A percentile compares a stretch with the other conserved stretches of the same genome.
phyloP scores from a whole-genome alignment of 2,329 filamentous ascomycete species.

The Balansia obtecta region DNA sequence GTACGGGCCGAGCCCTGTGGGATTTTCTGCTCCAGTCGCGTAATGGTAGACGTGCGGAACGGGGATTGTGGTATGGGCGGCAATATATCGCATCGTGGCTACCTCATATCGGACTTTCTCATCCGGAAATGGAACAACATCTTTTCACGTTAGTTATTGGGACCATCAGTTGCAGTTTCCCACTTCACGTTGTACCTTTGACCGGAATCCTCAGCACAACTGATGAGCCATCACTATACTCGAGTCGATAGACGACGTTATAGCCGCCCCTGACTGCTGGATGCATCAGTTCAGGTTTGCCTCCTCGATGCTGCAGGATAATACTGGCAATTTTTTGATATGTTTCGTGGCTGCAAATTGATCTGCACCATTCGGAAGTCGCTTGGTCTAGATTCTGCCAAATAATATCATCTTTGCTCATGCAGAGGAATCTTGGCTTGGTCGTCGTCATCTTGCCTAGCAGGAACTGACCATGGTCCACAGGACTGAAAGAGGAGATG shows the following conservation, averaged over 20 bases:
- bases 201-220: neutral
- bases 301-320: no score
- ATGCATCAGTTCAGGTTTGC: no score
- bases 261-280: neutral
- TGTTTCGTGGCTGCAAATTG: no score
- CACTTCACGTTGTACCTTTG: neutral
- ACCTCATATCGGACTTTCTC: slow-evolving; percentile 25
- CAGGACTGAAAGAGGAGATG: no score
- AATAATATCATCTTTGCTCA: no score
- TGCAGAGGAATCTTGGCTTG: neutral
- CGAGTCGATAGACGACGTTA: slow-evolving; percentile 2
- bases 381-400: no score
- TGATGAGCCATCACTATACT: slow-evolving; percentile 2
- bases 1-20: slow-evolving; percentile 21
- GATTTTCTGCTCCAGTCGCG: slow-evolving; percentile 19
- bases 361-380: no score
- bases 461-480: no score
- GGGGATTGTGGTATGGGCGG: slow-evolving; percentile 20
- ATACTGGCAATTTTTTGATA: no score
- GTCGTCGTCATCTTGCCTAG: neutral
- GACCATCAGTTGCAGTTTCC: slow-evolving; percentile 19
- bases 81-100: slow-evolving; percentile 21
- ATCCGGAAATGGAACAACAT: slow-evolving; percentile 16
- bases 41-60: slow-evolving; percentile 20
- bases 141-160: slow-evolving; percentile 11